These are phyloP conservation scores for Neostapfia colusana DNA, from an alignment of 176 grass and related monocot genomes.

Conservation along the genomic window DNA sequence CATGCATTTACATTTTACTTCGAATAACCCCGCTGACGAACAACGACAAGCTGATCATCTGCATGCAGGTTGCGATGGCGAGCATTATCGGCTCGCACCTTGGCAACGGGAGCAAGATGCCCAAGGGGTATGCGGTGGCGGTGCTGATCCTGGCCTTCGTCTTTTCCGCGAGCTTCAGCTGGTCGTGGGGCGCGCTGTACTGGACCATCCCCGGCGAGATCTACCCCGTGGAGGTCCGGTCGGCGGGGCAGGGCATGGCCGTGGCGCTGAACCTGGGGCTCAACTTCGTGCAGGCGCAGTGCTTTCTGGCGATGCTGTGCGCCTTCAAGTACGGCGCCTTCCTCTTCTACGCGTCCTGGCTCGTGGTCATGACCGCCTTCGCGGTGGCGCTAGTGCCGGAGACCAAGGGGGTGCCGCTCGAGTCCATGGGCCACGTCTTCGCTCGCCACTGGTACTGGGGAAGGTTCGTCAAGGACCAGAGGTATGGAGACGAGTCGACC, in stretches of 20 bases:
- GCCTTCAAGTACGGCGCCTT: constrained; percentile 69
- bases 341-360: constrained; percentile 64
- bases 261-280: constrained; percentile 76
- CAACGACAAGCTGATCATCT: neutral
- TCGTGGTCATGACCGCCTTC: constrained; percentile 67
- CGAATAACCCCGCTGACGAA: neutral
- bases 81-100: constrained; percentile 63
- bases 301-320: constrained; percentile 80
- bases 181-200: constrained; percentile 80
- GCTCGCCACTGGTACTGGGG: constrained; percentile 73
- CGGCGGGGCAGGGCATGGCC: constrained; percentile 61
- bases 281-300: constrained; percentile 82
- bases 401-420: constrained; percentile 70
- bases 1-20: neutral
- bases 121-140: constrained; percentile 57
- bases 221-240: constrained; percentile 79
- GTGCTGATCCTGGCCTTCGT: constrained; percentile 59
- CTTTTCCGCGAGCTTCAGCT: constrained; percentile 76
- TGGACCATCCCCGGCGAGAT: constrained; percentile 82
- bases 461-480: constrained; percentile 54
- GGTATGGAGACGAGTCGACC: constrained; percentile 35
- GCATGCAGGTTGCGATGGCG: constrained; percentile 53
- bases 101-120: constrained; percentile 46
- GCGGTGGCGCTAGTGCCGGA: constrained; percentile 61
- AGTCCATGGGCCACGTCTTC: constrained; percentile 61